phyloP scores from a whole-genome alignment of 805 yeast species.

The Blastobotrys muscicola region DNA sequence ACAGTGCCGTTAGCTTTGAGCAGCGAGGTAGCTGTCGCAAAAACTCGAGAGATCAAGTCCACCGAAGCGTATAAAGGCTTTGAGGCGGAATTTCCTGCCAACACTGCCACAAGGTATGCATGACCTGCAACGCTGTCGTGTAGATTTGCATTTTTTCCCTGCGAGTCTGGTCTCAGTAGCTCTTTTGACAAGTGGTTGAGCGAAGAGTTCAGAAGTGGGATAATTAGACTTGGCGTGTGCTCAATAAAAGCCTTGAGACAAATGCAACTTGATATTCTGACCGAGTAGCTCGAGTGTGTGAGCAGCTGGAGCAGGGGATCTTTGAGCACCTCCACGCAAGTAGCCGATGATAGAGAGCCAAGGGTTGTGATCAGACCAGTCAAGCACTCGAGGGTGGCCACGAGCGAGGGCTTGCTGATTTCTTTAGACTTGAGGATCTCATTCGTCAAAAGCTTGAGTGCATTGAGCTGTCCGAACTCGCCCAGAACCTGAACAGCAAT shows the following conservation, averaged over 20 bases:
- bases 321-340: slow-evolving; percentile 2
- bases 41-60: slow-evolving; percentile 36
- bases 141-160: slow-evolving; percentile 5
- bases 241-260: slow-evolving; percentile 10
- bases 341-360: slow-evolving; percentile 21
- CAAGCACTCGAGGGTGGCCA: slow-evolving; percentile 17
- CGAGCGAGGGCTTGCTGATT: slow-evolving; percentile 15
- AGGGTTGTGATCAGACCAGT: slow-evolving; percentile 16
- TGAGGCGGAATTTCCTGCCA: slow-evolving; percentile 19
- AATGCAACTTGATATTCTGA: slow-evolving; percentile 10
- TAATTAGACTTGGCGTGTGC: slow-evolving; percentile 19
- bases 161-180: slow-evolving; percentile 12
- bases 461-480: slow-evolving; percentile 22
- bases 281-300: slow-evolving; percentile 12
- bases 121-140: slow-evolving; percentile 17
- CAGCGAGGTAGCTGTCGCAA: slow-evolving; percentile 36
- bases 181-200: slow-evolving; percentile 18
- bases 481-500: slow-evolving; percentile 22
- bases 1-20: slow-evolving; percentile 28
- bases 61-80: slow-evolving; percentile 34
- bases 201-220: slow-evolving; percentile 14
- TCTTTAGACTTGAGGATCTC: slow-evolving; percentile 19
- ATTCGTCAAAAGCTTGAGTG: slow-evolving; percentile 15
- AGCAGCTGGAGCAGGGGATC: slow-evolving; percentile 9
- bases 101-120: slow-evolving; percentile 21